phyloP scores from a whole-genome alignment of 768 basidiomycete genomes.

The Boletales sp. region DNA sequence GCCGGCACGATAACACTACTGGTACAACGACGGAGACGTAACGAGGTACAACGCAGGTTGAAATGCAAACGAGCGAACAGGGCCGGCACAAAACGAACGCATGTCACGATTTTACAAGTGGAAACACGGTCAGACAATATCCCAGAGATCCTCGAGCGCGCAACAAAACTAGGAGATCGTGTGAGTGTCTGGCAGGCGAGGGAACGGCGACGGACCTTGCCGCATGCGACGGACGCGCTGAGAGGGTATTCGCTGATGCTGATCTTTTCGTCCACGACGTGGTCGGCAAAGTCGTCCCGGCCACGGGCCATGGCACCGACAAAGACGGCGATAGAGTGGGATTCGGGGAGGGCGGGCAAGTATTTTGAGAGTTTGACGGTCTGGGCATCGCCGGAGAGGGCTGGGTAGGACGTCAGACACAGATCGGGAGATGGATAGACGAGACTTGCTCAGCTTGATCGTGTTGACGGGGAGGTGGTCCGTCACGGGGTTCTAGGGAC shows the following conservation, averaged over 20 bases:
- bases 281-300: slow-evolving; percentile 95
- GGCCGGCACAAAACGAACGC: slow-evolving; percentile 5
- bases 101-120: too few species aligned
- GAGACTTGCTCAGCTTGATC: slow-evolving; percentile 83
- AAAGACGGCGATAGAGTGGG: slow-evolving; percentile 90
- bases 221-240: slow-evolving; percentile 93
- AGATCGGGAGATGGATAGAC: background rate
- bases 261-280: slow-evolving; percentile 92
- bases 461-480: slow-evolving; percentile 96
- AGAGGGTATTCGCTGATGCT: slow-evolving; percentile 92
- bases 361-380: slow-evolving; percentile 79
- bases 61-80: slow-evolving; percentile 25
- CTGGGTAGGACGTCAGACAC: slow-evolving; percentile 36
- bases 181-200: slow-evolving; percentile 1
- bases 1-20: background rate
- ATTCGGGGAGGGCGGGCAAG: slow-evolving; percentile 79
- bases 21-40: too few species aligned
- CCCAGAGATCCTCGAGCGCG: slow-evolving; percentile 92
- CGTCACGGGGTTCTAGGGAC: slow-evolving; percentile 78
- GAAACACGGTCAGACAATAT: slow-evolving; percentile 85
- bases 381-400: slow-evolving; percentile 88
- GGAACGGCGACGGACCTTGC: slow-evolving; percentile 64
- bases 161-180: slow-evolving; percentile 70
- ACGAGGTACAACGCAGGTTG: slow-evolving; percentile 28
- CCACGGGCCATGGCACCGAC: slow-evolving; percentile 99